Evolutionary conservation across 805 yeast genomes (phyloP).

Genomic region (Myxozyma sirexii): DNA sequence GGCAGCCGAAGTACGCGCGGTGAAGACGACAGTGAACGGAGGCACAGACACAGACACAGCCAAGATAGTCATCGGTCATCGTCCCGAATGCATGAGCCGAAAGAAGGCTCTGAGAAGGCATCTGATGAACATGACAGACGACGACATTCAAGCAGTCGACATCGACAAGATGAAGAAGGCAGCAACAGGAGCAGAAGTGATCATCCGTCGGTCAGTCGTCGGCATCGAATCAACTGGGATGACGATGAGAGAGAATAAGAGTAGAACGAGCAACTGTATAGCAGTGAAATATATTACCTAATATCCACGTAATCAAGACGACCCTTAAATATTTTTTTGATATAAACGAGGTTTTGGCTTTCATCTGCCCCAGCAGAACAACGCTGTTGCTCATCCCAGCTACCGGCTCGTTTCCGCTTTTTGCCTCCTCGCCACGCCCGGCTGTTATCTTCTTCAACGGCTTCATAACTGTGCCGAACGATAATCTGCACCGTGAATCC

Average conservation of each 20-base stretch:
- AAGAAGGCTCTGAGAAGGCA: neutral
- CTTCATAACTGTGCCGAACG: too few species aligned
- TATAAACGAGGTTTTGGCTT: neutral
- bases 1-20: neutral
- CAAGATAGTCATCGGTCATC: slow-evolving; percentile 1
- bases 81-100: neutral
- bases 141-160: neutral
- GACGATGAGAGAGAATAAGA: neutral
- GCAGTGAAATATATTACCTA: too few species aligned
- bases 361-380: too few species aligned
- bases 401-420: neutral
- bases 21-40: slow-evolving; percentile 2
- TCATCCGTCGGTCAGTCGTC: neutral
- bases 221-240: slow-evolving; percentile 8
- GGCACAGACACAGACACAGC: neutral
- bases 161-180: neutral
- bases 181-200: neutral
- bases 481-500: too few species aligned
- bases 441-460: neutral
- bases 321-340: too few species aligned
- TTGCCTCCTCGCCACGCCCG: too few species aligned
- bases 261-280: too few species aligned
- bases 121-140: neutral
- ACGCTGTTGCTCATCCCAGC: neutral
- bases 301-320: too few species aligned